These are phyloP conservation scores for Wolfiporia cocos DNA, from an alignment of 1,284 basidiomycete species.

Conservation along the genomic window DNA sequence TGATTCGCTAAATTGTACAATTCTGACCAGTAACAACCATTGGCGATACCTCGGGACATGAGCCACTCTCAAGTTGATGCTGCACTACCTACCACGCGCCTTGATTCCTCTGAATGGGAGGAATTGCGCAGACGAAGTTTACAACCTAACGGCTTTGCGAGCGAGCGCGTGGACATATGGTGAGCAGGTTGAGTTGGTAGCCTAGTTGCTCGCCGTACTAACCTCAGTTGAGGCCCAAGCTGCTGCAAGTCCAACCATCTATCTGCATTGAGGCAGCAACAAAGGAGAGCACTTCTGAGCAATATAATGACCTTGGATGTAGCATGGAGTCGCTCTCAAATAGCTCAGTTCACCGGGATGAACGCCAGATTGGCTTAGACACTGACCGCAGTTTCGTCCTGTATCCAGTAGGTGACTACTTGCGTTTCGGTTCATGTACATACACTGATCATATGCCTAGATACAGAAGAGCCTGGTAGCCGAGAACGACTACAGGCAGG, in stretches of 20 bases:
- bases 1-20: too few species aligned
- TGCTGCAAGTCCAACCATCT: slow-evolving; percentile 29
- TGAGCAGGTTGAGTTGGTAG: too few species aligned
- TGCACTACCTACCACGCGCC: too few species aligned
- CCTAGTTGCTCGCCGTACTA: slow-evolving; percentile 9
- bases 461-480: slow-evolving; percentile 26
- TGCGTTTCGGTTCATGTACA: slow-evolving; percentile 9
- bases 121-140: too few species aligned
- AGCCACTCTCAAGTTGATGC: too few species aligned
- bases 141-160: background rate
- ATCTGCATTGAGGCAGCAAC: background rate
- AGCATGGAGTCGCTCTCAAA: slow-evolving; percentile 8
- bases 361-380: slow-evolving; percentile 80
- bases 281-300: background rate
- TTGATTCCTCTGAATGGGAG: too few species aligned
- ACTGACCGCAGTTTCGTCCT: slow-evolving; percentile 87
- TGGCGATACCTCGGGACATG: too few species aligned
- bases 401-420: slow-evolving; percentile 72
- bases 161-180: background rate
- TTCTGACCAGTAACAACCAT: too few species aligned
- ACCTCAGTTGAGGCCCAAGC: slow-evolving; percentile 34
- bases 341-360: slow-evolving; percentile 57
- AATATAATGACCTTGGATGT: background rate
- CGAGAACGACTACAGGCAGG: slow-evolving; percentile 55
- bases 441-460: too few species aligned